Evolutionary conservation across 2,329 filamentous ascomycete genomes (phyloP), one percentile per base, ranked within the genome.

Genomic region (Alternaria brassicae): DNA sequence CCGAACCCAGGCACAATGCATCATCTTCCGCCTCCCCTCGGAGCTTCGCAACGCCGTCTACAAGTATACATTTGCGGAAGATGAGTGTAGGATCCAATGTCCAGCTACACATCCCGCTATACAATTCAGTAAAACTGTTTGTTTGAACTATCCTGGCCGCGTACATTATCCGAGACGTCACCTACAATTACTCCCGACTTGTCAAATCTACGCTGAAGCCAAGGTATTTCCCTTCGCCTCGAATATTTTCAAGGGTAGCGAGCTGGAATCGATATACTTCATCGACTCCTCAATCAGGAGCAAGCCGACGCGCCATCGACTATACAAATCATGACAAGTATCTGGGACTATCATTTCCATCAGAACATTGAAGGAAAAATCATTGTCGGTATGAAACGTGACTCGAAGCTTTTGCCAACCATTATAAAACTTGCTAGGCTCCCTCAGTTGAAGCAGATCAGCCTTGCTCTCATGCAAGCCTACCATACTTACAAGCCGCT

Each of bases 11-110:
- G 13, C 47, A 36, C 39, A 52, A 28, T 60, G 48, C 19, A 40
- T 34, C 8, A 47, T 53, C 8, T 23, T 60, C 3, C 47, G 34
- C 9, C 58, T 60, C 7, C 40, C 47, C 9, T 32, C 37, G n/a
- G 47, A 60, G 30, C 44, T 60, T 12, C 57, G 52, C 12, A 52
- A 52, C 23, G 36, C 34, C 12, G 45, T 56, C 44, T 60, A 47
- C 47, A 25, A 19, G 21, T 53, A 56, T 34, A 40, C 23, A 28
- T 32, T 49, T 19, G 30, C 34, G 23, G n/a, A 51, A 39, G 23
- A 37, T 9, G n/a, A 27, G 23, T 13, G 17, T 21, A 17, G 28
- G 19, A 23, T 53, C n/a, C 27, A 17, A 9, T 27, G 27, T 9
- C 28, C 40, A 40, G 12, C 19, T 23, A 17, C 19, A 8, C 13